Conservation (phyloP, 108 stramenopile genomes). For the Discostella pseudostelligera region DNA sequence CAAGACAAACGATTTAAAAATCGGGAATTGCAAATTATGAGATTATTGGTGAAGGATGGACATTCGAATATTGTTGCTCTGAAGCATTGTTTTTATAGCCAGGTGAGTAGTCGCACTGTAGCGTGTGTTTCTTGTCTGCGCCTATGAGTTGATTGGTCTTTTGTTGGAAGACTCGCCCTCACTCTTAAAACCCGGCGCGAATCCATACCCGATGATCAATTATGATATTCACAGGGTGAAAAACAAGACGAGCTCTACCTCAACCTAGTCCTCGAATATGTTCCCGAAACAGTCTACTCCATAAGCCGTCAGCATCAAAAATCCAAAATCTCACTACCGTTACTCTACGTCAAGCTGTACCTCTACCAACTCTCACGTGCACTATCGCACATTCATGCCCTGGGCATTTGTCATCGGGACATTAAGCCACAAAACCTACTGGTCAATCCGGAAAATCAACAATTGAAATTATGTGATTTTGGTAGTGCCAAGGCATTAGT, state of each 20-base stretch:
- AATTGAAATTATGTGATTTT: constrained; percentile 98
- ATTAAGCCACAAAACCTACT: constrained; percentile 99
- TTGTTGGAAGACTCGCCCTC: too few species aligned
- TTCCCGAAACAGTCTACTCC: constrained; percentile 97
- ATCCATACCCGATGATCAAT: neutral
- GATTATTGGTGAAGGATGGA: constrained; percentile 91
- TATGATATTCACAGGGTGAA: constrained; percentile 61
- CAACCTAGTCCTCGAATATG: constrained; percentile 98
- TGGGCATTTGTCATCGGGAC: constrained; percentile 98
- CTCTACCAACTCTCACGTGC: constrained; percentile 96
- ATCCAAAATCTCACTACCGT: constrained; percentile 86
- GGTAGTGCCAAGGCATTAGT: constrained; percentile 96
- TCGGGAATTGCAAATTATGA: constrained; percentile 98
- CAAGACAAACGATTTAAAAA: constrained; percentile 99
- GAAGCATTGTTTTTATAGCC: constrained; percentile 96
- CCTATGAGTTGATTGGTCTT: neutral
- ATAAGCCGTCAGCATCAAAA: constrained; percentile 91
- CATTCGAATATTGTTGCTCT: constrained; percentile 95
- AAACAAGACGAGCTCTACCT: constrained; percentile 94
- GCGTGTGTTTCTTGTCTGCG: too few species aligned
- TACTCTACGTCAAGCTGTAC: constrained; percentile 93
- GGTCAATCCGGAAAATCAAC: constrained; percentile 91
- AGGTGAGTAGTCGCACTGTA: constrained; percentile 54
- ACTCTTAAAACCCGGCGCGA: too few species aligned
- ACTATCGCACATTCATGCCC: constrained; percentile 93